Conservation (phyloP, 192 early-diverging fungal species). For the Entomortierella beljakovae region DNA sequence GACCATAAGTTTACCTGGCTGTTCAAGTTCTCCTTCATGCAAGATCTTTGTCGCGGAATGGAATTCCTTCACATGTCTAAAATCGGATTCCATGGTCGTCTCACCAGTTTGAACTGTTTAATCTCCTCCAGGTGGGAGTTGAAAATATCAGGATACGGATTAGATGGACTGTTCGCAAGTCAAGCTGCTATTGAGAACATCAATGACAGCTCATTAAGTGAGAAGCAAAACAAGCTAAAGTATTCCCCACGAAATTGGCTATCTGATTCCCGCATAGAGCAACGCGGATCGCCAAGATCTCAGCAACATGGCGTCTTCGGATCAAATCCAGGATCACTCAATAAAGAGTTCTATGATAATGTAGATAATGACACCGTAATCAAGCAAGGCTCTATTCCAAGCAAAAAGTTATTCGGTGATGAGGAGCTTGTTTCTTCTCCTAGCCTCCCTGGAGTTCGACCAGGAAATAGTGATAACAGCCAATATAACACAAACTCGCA, state of each 20-base stretch:
- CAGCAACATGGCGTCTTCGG: slow-evolving; percentile 26
- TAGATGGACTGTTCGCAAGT: slow-evolving; percentile 42
- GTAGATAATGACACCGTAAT: background rate
- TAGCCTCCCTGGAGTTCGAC: background rate
- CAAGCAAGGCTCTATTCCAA: background rate
- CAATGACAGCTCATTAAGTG: background rate
- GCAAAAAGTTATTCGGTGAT: background rate
- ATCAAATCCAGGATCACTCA: slow-evolving; percentile 12
- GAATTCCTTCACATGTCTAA: slow-evolving; percentile 60
- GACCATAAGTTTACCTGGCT: slow-evolving; percentile 60
- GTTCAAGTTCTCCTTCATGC: slow-evolving; percentile 60
- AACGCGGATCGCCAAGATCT: background rate
- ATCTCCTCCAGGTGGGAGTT: slow-evolving; percentile 59
- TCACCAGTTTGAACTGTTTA: slow-evolving; percentile 55
- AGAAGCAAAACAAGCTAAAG: slow-evolving; percentile 2
- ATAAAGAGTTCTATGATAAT: background rate
- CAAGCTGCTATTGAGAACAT: slow-evolving; percentile 12
- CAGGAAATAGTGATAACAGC: slow-evolving; percentile 15
- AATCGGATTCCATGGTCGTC: slow-evolving; percentile 52
- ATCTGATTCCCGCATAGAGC: background rate
- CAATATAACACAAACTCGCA: slow-evolving; percentile 2
- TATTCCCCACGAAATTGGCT: background rate
- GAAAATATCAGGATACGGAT: slow-evolving; percentile 58
- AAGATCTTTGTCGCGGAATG: slow-evolving; percentile 59
- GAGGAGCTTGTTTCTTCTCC: background rate